These are phyloP conservation scores for Eimeria tenella DNA, from an alignment of 169 alveolate genomes.

Conservation along the genomic window DNA sequence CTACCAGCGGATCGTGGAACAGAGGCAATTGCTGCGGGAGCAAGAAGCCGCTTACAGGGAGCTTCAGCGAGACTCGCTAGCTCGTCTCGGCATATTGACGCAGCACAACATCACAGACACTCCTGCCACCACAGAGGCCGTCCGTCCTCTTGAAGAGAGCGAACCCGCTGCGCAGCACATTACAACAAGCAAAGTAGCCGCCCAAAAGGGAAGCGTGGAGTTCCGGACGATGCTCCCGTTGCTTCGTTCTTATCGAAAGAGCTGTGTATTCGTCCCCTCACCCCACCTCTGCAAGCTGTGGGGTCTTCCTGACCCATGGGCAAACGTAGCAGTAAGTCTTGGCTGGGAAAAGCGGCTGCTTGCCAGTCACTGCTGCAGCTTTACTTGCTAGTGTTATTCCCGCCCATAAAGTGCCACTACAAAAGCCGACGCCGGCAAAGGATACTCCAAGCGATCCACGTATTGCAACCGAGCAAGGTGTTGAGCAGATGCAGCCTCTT, in stretches of 20 bases:
- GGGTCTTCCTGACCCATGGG: slow-evolving; percentile 58
- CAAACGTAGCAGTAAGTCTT: background rate
- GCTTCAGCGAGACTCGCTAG: background rate
- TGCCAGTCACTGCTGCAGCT: background rate
- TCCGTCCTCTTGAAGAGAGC: background rate
- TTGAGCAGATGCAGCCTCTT: too few species aligned
- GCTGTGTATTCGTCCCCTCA: slow-evolving; percentile 13
- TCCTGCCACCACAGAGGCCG: background rate
- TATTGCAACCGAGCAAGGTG: too few species aligned
- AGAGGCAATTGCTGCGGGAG: background rate
- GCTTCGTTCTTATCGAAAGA: background rate
- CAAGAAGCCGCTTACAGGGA: background rate
- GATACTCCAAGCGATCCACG: too few species aligned
- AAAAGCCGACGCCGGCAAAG: too few species aligned
- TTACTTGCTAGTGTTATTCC: background rate
- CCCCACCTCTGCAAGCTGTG: slow-evolving; percentile 40
- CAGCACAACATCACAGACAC: background rate
- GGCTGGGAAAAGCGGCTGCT: background rate
- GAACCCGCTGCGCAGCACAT: background rate
- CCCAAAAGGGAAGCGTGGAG: background rate
- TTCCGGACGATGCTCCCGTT: slow-evolving; percentile 33
- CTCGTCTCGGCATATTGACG: background rate
- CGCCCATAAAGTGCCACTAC: background rate
- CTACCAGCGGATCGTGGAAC: background rate
- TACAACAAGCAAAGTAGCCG: background rate